A percentile compares a stretch with the other conserved stretches of the same genome.
Conservation (phyloP, 345 rosid genomes). For the Citropsis articulata region DNA sequence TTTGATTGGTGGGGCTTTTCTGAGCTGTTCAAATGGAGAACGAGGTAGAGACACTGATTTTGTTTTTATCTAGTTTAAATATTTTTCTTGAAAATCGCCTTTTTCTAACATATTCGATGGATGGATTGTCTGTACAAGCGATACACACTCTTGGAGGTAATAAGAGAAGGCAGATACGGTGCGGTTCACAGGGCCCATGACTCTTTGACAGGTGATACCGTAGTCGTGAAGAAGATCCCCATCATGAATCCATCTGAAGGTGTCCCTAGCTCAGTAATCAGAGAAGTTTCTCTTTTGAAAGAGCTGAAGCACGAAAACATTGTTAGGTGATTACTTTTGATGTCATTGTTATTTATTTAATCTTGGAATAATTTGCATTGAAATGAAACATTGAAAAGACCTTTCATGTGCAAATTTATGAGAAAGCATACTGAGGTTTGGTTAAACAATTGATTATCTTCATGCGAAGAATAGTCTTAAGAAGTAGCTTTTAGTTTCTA, state of each 20-base stretch:
- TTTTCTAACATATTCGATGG: background rate
- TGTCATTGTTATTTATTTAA: background rate
- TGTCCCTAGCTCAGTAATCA: slow-evolving; percentile 1
- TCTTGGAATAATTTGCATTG: background rate
- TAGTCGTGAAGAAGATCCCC: background rate
- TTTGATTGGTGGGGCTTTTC: background rate
- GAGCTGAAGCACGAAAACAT: slow-evolving; percentile 3
- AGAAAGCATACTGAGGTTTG: background rate
- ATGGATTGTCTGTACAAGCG: background rate
- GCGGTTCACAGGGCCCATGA: background rate
- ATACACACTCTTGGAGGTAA: background rate
- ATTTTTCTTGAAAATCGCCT: background rate
- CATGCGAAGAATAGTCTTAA: background rate
- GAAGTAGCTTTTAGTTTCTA: background rate
- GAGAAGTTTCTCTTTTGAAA: slow-evolving; percentile 10
- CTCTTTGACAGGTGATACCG: background rate
- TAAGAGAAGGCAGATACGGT: slow-evolving; percentile 3
- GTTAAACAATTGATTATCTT: too few relatives aligned
- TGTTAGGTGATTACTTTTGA: background rate
- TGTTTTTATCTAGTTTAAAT: background rate
- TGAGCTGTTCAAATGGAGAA: background rate
- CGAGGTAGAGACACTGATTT: background rate
- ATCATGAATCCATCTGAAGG: background rate
- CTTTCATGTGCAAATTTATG: background rate
- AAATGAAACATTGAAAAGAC: background rate